Evolutionary conservation across 83 land plant species (phyloP).

Genomic region (Picea abies): DNA sequence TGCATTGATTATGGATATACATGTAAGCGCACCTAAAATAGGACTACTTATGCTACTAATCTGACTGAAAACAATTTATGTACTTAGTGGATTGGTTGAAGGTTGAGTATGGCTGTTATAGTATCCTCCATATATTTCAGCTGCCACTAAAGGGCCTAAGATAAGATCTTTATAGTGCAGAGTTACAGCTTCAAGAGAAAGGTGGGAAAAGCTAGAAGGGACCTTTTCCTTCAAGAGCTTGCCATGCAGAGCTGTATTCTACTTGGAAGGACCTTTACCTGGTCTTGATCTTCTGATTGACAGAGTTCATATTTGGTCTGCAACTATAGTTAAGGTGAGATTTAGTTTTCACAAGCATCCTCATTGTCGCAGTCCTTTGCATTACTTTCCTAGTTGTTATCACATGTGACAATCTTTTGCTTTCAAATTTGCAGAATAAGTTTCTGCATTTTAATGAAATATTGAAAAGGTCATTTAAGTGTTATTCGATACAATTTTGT

Average conservation of each 20-base stretch:
- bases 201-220: conserved; percentile 80
- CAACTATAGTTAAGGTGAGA: conserved; percentile 11
- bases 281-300: conserved; percentile 79
- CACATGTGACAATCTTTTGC: neutral
- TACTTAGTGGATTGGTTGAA: too few relatives aligned
- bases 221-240: conserved; percentile 55
- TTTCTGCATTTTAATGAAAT: neutral
- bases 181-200: conserved; percentile 46
- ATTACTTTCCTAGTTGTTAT: neutral
- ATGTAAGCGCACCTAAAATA: too few relatives aligned
- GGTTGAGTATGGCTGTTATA: neutral
- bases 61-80: too few relatives aligned
- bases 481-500: neutral
- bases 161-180: conserved; percentile 34
- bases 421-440: neutral
- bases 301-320: conserved; percentile 9
- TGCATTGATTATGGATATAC: too few relatives aligned
- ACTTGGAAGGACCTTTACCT: conserved; percentile 71
- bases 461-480: neutral
- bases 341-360: neutral
- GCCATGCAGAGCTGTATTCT: conserved; percentile 68
- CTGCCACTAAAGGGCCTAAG: neutral
- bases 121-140: neutral
- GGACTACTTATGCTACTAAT: too few relatives aligned
- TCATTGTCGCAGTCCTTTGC: neutral